phyloP scores from a whole-genome alignment of 2,329 filamentous ascomycete species.

The Ustulina deusta region DNA sequence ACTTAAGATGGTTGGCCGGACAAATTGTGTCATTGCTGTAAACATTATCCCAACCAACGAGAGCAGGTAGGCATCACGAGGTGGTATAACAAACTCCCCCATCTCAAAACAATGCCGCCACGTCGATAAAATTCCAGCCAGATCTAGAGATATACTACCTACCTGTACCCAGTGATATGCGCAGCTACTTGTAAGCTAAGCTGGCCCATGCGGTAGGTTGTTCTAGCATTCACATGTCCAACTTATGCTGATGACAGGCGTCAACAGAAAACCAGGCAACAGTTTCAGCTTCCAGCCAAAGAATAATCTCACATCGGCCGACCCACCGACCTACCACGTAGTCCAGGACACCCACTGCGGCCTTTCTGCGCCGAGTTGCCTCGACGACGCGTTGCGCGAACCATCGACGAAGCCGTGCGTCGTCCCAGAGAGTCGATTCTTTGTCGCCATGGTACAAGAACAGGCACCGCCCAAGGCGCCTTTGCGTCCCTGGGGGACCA shows the following conservation, averaged over 20 bases:
- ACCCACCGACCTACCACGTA: constrained; percentile 41
- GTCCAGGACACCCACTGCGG: constrained; percentile 18
- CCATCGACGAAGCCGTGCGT: constrained; percentile 1
- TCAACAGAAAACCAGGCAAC: constrained; percentile 50
- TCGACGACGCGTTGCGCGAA: constrained; percentile 2
- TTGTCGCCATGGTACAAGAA: constrained; percentile 60
- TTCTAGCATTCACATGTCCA: constrained; percentile 1
- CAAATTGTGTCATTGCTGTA: constrained; percentile 47
- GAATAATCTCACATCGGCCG: constrained; percentile 48
- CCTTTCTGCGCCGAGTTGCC: background rate
- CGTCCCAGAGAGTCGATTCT: constrained; percentile 31
- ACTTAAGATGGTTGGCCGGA: constrained; percentile 43
- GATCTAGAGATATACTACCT: background rate
- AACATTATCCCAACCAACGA: constrained; percentile 26
- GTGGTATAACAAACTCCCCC: background rate
- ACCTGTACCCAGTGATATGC: background rate
- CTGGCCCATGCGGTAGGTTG: constrained; percentile 28
- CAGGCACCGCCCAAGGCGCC: constrained; percentile 60
- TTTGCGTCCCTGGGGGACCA: constrained; percentile 54
- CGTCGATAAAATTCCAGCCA: background rate
- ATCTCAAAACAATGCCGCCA: constrained; percentile 5
- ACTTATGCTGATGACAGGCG: background rate
- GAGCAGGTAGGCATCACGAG: background rate
- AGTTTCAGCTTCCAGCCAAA: constrained; percentile 51
- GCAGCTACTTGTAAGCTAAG: constrained; percentile 5